Base-by-base conservation (phyloP, 2,329 filamentous ascomycete species). In the Xylariomycetidae sp. region DNA sequence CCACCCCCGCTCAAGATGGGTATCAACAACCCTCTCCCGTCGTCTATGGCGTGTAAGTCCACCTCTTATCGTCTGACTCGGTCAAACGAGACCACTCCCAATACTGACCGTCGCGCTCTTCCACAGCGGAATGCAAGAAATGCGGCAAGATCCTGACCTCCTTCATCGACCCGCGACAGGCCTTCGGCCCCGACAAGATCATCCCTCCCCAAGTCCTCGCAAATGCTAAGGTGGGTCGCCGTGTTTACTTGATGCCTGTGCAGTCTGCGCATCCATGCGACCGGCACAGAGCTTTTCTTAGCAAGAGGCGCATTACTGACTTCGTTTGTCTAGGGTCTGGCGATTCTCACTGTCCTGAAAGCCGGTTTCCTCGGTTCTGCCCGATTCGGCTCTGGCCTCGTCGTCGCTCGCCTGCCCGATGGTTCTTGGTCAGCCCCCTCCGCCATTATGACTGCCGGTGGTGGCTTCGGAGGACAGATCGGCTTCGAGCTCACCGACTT, bases 141-240 rank as follows among this genome's bases (percentile, higher is more conserved):
- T 92, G 88, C 58, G 85, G 85, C 57, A 95, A 94, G 71, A 96
- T 96, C 54, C 76, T 98, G 49, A 77, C 85, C 28, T 94, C 89
- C 10, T 98, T 98, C 59, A 76, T 96, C 58, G 92, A 96, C 58
- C 92, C 92, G 14, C 77, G 81, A 56, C 90, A 96, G 67, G 68
- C 90, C 14, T 95, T 96, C 60, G 88, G 90, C 5, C 90, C 92
- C 35, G 92, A 96, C 63, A 96, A 96, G 63, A 81, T 98, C 58
- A 98, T 98, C 50, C 92, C 92, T 31, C 89, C 90, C 6, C 76
- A 82, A 32, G 75, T 98, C 49, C 79, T 98, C 50, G 83, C 84
- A 45, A 86, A 86, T 60, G 92, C 92, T 53, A 95, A 98, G 78
- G 84, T 87, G 64, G 40, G 50, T 47, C 29, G 7, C 17, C 8